Percentiles rank a stretch among this genome's conserved stretches.
phyloP scores from a whole-genome alignment of 768 basidiomycete species.

The Fistulinella prunicolor region DNA sequence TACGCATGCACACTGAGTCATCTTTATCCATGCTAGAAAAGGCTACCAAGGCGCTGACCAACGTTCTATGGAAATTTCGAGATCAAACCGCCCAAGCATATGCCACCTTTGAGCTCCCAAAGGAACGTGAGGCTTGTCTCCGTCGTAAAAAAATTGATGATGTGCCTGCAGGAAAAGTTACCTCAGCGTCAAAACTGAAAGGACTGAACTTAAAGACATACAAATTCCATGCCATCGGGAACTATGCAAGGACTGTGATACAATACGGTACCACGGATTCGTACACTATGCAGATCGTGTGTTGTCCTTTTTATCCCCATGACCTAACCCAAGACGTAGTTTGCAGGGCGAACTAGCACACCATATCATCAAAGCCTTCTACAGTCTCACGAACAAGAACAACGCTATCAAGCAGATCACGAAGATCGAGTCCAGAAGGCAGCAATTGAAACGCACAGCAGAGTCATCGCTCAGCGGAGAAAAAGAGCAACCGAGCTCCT shows the following conservation, averaged over 20 bases:
- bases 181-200: not conserved
- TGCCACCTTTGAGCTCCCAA: conserved; percentile 28
- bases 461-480: not conserved
- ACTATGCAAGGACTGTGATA: conserved; percentile 16
- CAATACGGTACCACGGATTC: conserved; percentile 6
- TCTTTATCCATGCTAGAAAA: conserved; percentile 19
- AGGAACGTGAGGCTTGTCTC: conserved; percentile 23
- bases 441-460: conserved; percentile 1
- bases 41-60: conserved; percentile 19
- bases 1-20: conserved; percentile 30
- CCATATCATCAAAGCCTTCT: conserved; percentile 34
- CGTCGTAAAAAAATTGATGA: not conserved
- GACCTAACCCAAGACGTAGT: not conserved
- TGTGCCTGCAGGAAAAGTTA: too few relatives aligned
- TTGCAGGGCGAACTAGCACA: conserved; percentile 41
- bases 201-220: conserved; percentile 25
- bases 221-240: conserved; percentile 32
- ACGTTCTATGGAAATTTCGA: conserved; percentile 21
- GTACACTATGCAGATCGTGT: conserved; percentile 6
- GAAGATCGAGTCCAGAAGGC: conserved; percentile 12
- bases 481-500: not conserved
- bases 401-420: conserved; percentile 31
- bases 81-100: conserved; percentile 18
- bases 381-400: conserved; percentile 36
- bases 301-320: not conserved